Conservation (phyloP, 805 yeast genomes). For the Zygotorulaspora danielsina region DNA sequence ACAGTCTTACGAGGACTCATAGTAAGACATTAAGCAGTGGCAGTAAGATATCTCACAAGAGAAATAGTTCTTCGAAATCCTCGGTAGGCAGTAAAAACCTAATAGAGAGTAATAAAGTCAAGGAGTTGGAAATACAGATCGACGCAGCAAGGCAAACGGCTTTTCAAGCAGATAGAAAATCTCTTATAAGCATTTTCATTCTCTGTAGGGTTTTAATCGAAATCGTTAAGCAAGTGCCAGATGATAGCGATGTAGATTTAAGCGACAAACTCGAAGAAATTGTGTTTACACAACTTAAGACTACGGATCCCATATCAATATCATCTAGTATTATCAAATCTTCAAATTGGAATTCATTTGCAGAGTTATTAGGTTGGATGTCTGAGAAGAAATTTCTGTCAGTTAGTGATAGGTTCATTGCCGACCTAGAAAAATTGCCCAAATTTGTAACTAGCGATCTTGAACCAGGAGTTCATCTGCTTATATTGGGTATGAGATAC, state of each 20-base stretch:
- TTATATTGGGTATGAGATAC: conserved; percentile 90
- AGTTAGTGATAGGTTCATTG: conserved; percentile 90
- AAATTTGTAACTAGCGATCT: conserved; percentile 43
- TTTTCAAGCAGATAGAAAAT: conserved; percentile 80
- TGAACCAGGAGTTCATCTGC: conserved; percentile 61
- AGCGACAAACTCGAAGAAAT: conserved; percentile 86
- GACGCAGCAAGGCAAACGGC: conserved; percentile 57
- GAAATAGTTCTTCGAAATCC: conserved; percentile 49
- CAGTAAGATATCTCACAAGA: conserved; percentile 41
- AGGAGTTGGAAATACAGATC: conserved; percentile 36
- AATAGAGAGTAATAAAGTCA: conserved; percentile 58
- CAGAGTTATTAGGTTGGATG: conserved; percentile 86
- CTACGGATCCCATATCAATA: conserved; percentile 73
- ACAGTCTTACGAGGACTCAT: conserved; percentile 25
- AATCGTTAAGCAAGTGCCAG: conserved; percentile 83
- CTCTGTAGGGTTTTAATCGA: conserved; percentile 89
- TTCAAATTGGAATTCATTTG: conserved; percentile 91
- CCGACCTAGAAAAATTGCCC: conserved; percentile 84
- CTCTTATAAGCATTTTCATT: conserved; percentile 80
- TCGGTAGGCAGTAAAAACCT: conserved; percentile 24
- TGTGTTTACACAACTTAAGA: conserved; percentile 80
- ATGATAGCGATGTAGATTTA: conserved; percentile 68
- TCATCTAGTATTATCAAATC: conserved; percentile 71
- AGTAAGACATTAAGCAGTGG: conserved; percentile 33
- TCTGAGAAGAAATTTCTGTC: conserved; percentile 76